These are phyloP conservation scores for Corymbia maculata DNA, from an alignment of 345 rosid genomes.

Conservation along the genomic window DNA sequence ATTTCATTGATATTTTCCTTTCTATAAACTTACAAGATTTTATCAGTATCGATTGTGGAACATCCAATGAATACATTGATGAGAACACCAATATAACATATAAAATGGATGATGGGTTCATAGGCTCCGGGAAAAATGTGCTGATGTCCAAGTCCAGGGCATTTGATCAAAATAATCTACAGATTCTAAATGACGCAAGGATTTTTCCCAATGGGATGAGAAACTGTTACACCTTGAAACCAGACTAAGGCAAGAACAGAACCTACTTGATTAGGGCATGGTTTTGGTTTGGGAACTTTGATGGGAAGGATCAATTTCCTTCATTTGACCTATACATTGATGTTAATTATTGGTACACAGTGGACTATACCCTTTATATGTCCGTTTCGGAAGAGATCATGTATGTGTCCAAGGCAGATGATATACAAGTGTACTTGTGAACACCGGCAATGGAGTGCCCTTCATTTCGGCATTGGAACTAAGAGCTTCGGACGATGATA, in stretches of 20 bases:
- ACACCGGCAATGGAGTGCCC: neutral
- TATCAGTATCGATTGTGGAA: slow-evolving; percentile 18
- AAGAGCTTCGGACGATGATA: neutral
- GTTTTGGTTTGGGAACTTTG: too few relatives aligned
- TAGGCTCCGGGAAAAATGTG: neutral
- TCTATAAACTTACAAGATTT: neutral
- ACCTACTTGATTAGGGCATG: too few relatives aligned
- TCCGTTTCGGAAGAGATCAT: neutral
- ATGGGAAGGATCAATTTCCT: too few relatives aligned
- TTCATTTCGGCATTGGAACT: neutral
- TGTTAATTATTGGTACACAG: neutral
- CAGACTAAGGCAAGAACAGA: too few relatives aligned
- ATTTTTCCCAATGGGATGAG: neutral
- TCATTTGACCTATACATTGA: neutral
- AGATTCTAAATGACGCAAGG: neutral
- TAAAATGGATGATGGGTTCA: neutral
- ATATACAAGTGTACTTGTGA: slow-evolving; percentile 1
- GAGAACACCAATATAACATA: neutral
- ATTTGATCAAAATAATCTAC: neutral
- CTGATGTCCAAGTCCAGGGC: neutral
- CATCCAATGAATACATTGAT: neutral
- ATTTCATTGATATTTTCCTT: too few relatives aligned
- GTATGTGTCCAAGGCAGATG: neutral
- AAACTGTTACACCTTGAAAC: too few relatives aligned
- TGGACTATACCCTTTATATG: too few relatives aligned